phyloP scores from a whole-genome alignment of 352 stramenopile species.

The Blastocystis sp. region DNA sequence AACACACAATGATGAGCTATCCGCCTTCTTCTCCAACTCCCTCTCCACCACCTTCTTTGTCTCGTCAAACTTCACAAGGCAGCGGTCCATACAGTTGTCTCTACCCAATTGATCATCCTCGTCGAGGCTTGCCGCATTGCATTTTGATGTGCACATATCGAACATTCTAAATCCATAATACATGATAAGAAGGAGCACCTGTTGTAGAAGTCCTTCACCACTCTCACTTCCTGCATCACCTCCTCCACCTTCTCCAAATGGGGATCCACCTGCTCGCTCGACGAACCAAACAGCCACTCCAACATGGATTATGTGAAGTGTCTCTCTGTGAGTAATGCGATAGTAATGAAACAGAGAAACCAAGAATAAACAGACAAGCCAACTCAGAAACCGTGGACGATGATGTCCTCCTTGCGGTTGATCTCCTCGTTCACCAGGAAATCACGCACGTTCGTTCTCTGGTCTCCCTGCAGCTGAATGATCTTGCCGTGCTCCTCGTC shows the following conservation, averaged over 20 bases:
- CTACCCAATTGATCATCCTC: slow-evolving; percentile 11
- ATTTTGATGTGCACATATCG: not conserved
- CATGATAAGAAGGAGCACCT: not conserved
- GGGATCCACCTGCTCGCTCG: not conserved
- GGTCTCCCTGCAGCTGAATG: too few species aligned
- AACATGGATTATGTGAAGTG: too few species aligned
- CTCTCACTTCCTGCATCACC: slow-evolving; percentile 10
- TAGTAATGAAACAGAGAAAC: too few species aligned
- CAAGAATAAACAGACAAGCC: too few species aligned
- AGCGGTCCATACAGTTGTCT: slow-evolving; percentile 59
- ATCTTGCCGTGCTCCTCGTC: too few species aligned
- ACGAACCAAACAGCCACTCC: not conserved
- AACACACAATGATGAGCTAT: not conserved
- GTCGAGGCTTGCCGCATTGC: slow-evolving; percentile 3
- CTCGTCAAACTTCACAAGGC: not conserved
- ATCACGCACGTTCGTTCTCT: too few species aligned
- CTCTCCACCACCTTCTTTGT: slow-evolving; percentile 4
- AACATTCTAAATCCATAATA: slow-evolving; percentile 24
- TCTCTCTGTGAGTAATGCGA: too few species aligned
- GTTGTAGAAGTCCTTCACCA: slow-evolving; percentile 38
- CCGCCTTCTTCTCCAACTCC: not conserved
- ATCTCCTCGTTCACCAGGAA: too few species aligned
- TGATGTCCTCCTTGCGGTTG: too few species aligned
- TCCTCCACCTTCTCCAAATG: slow-evolving; percentile 5
- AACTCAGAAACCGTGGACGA: too few species aligned